Percentiles rank a stretch among this genome's conserved stretches.
These are phyloP conservation scores for Ruellia speciosa DNA, from an alignment of 305 asterid species.

Conservation along the genomic window DNA sequence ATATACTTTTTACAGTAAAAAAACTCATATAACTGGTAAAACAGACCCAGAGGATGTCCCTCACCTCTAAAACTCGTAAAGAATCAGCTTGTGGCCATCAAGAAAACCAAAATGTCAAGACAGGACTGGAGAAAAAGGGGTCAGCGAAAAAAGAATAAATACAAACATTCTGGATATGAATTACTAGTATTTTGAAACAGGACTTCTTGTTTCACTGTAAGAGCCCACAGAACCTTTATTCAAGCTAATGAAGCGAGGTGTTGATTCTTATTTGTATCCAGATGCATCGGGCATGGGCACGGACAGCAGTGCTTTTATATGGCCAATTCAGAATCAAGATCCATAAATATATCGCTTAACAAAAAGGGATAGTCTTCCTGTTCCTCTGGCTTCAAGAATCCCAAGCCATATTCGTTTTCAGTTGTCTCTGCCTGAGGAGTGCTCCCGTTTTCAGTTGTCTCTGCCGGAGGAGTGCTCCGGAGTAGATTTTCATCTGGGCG, in stretches of 20 bases:
- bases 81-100: not conserved
- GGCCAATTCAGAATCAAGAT: conserved; percentile 23
- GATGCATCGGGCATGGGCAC: not conserved
- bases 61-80: not conserved
- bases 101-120: not conserved
- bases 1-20: no score
- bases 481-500: conserved; percentile 4
- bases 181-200: no score
- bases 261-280: no score
- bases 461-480: conserved; percentile 5
- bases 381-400: conserved; percentile 46
- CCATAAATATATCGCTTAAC: conserved; percentile 32
- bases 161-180: no score
- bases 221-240: no score
- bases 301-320: not conserved
- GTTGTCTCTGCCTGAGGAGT: conserved; percentile 11
- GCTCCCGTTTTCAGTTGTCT: conserved; percentile 7
- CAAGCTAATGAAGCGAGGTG: no score
- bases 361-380: conserved; percentile 38
- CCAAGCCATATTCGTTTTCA: conserved; percentile 31
- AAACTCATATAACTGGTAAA: no score
- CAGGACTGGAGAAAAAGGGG: not conserved
- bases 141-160: not conserved
- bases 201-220: no score
- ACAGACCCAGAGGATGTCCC: not conserved